Base-by-base conservation (phyloP, 2,329 filamentous ascomycete species). In the Ceratocystis variospora region DNA sequence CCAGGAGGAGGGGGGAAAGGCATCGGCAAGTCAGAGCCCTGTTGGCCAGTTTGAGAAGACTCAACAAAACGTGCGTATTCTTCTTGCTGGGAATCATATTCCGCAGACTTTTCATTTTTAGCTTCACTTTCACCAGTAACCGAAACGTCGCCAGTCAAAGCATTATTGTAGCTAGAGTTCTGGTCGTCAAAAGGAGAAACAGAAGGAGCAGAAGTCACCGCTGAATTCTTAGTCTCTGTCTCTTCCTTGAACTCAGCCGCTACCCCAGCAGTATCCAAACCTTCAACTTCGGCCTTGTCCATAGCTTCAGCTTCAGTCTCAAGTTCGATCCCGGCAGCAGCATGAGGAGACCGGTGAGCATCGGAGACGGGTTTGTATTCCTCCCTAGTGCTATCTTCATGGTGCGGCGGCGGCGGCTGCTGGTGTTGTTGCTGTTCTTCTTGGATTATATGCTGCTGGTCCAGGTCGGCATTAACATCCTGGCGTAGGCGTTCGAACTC, bases 401-500 rank as follows among this genome's bases (percentile, higher is more conserved):
- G 61, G 7, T n/a, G 46, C 19, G 37, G 75, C 33, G 1, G 22
- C 22, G 22, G 22, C 22, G 22, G 22, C 22, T 37, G 33, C 33
- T 37, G 33, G 33, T 41, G 37, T 10, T 12, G 37, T 68, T 84
- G 76, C 45, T 70, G 69, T 3, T 68, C 64, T n/a, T 70, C 69
- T 15, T 71, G 70, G 22, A 63, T n/a, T 5, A 17, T n/a, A n/a
- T 63, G 48, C 41, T 65, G 63, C 63, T 81, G 78, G 17, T 81
- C 79, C 28, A 31, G 53, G 53, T 15, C 22, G 28, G 25, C 28
- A 67, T 92, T 89, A 68, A 87, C 83, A 72, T 89, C 83, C n/a
- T 87, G 83, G 70, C 89, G 83, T 62, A 94, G 77, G 37, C 87
- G 83, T 71, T 95, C 85, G 73, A 96, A 96, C 73, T 96, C 87